A percentile compares a stretch with the other conserved stretches of the same genome.
These are phyloP conservation scores for Jaltomata sinuosa DNA, from an alignment of 257 asterid genomes.

Conservation along the genomic window DNA sequence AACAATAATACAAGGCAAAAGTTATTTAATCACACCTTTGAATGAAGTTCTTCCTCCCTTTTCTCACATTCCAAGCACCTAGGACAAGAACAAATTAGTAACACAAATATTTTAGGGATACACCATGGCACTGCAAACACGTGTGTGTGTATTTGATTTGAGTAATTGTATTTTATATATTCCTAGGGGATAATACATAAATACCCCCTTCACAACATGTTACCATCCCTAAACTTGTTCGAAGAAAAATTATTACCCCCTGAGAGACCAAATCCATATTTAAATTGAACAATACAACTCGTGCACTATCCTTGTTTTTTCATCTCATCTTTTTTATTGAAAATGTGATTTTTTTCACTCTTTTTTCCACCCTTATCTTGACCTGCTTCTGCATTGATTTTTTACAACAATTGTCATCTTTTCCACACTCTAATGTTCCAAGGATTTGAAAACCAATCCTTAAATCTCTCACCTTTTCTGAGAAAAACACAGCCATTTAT, in stretches of 20 bases:
- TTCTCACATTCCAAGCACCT: constrained; percentile 64
- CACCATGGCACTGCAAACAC: not conserved
- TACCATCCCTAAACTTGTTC: not conserved
- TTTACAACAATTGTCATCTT: not conserved
- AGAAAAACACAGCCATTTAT: not conserved
- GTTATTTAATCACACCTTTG: constrained; percentile 49
- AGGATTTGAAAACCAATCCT: not conserved
- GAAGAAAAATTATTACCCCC: not conserved
- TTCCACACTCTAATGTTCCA: not conserved
- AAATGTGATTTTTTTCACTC: not conserved
- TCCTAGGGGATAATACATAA: not conserved
- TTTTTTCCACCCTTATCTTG: not conserved
- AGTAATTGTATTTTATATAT: not conserved
- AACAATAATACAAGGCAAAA: not conserved
- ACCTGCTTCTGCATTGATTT: not conserved
- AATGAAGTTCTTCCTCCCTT: constrained; percentile 45
- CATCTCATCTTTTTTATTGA: not conserved
- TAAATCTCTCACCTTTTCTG: not conserved
- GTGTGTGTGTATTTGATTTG: not conserved
- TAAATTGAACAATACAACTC: not conserved
- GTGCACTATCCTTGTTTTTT: not conserved
- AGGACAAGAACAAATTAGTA: constrained; percentile 15
- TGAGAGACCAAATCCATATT: not conserved
- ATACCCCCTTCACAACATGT: not conserved
- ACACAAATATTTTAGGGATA: not conserved